phyloP scores from a whole-genome alignment of 768 basidiomycete species.

The Mycena leptocephala region DNA sequence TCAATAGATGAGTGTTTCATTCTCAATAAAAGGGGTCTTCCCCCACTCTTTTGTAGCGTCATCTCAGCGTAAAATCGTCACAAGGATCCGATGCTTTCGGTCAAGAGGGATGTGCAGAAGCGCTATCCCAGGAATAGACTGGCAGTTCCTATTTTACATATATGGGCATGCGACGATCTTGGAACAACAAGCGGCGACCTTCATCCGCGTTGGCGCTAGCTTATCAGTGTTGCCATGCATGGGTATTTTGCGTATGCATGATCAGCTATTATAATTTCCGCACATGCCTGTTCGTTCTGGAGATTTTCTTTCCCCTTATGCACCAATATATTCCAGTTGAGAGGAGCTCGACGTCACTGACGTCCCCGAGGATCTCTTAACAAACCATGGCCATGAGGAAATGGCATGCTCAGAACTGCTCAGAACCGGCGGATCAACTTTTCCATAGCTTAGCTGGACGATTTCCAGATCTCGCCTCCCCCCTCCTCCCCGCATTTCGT shows the following conservation, averaged over 20 bases:
- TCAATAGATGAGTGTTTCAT: not conserved
- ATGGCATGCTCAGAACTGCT: not conserved
- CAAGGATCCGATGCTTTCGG: not conserved
- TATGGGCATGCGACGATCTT: constrained; percentile 3
- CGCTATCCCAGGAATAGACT: not conserved
- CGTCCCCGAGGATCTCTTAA: constrained; percentile 16
- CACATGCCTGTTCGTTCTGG: not conserved
- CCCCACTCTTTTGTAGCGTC: not conserved
- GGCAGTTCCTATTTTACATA: constrained; percentile 18
- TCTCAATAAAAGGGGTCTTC: not conserved
- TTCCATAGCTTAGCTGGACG: not conserved
- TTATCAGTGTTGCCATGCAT: constrained; percentile 10
- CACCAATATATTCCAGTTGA: not conserved
- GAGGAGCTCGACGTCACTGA: not conserved
- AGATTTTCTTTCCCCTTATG: constrained; percentile 9
- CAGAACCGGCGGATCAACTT: constrained; percentile 24
- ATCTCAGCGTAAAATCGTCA: not conserved
- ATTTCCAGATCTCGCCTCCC: not conserved
- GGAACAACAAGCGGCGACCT: too few relatives aligned
- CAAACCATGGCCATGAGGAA: not conserved
- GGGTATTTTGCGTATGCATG: not conserved
- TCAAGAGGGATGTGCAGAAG: not conserved
- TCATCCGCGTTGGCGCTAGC: not conserved
- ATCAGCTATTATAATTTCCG: not conserved
- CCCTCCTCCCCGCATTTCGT: too few relatives aligned